A percentile compares a stretch with the other conserved stretches of the same genome.
Evolutionary conservation across 2,329 filamentous ascomycete species (phyloP).

Genomic region (Aaosphaeria pasadenensis): DNA sequence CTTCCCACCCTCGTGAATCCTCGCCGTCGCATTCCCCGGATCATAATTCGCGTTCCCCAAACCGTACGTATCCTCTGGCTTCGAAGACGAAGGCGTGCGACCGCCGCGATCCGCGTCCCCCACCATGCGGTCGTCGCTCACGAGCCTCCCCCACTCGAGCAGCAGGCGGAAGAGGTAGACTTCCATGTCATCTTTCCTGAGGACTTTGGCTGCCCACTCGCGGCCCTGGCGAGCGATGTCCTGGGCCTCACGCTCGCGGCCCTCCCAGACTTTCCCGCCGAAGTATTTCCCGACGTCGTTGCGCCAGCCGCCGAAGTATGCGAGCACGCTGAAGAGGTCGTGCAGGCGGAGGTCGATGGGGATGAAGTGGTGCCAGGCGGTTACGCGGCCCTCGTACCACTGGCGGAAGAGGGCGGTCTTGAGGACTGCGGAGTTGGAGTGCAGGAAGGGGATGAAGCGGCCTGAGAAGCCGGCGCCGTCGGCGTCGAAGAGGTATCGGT

Average conservation of each 20-base stretch:
- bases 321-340: constrained; percentile 68
- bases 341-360: constrained; percentile 73
- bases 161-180: constrained; percentile 76
- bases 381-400: constrained; percentile 74
- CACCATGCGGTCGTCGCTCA: constrained; percentile 27
- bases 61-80: no score
- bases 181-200: constrained; percentile 62
- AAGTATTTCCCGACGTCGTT: constrained; percentile 3
- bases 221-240: constrained; percentile 29
- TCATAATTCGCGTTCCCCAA: no score
- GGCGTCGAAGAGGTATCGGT: constrained; percentile 54
- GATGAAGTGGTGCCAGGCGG: constrained; percentile 77
- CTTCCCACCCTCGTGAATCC: no score
- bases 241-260: constrained; percentile 24
- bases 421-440: constrained; percentile 66
- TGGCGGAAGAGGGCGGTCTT: constrained; percentile 70
- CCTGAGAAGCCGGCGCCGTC: constrained; percentile 68
- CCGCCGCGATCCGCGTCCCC: neutral
- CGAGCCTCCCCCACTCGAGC: constrained; percentile 61
- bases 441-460: constrained; percentile 62
- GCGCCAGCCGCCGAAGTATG: constrained; percentile 59
- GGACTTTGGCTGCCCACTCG: constrained; percentile 33
- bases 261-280: constrained; percentile 23
- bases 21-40: no score
- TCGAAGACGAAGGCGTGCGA: no score